Evolutionary conservation across 176 grass and related monocot species (phyloP).

Genomic region (Otatea glauca): DNA sequence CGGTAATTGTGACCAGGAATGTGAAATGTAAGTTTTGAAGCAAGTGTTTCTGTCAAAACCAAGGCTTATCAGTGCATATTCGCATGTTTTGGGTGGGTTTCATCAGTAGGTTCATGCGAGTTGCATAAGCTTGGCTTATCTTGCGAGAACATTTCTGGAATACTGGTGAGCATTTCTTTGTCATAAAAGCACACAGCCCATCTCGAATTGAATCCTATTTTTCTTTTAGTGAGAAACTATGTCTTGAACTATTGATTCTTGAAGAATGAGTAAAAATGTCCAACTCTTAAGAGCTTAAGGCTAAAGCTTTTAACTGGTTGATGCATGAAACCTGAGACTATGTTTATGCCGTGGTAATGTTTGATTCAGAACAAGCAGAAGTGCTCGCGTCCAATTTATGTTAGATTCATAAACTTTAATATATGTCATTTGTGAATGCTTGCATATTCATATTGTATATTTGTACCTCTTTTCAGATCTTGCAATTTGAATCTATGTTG

Average conservation of each 20-base stretch:
- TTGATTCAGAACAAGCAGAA: not conserved
- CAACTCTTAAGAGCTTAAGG: not conserved
- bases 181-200: not conserved
- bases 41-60: not conserved
- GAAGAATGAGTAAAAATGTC: not conserved
- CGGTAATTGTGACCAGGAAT: not conserved
- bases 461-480: not conserved
- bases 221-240: not conserved
- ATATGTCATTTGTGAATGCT: constrained; percentile 25
- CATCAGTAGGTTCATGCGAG: not conserved
- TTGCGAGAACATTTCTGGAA: not conserved
- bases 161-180: not conserved
- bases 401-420: not conserved
- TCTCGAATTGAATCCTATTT: not conserved
- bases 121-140: not conserved
- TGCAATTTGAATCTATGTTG: constrained; percentile 20
- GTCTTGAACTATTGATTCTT: not conserved
- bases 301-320: not conserved
- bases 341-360: constrained; percentile 2
- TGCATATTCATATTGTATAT: not conserved
- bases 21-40: constrained; percentile 4
- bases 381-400: not conserved
- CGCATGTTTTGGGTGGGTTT: not conserved
- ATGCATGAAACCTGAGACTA: not conserved
- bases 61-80: not conserved